A percentile compares a stretch with the other conserved stretches of the same genome.
Evolutionary conservation across 2,329 filamentous ascomycete species (phyloP).

Genomic region (Cordyceps militaris): DNA sequence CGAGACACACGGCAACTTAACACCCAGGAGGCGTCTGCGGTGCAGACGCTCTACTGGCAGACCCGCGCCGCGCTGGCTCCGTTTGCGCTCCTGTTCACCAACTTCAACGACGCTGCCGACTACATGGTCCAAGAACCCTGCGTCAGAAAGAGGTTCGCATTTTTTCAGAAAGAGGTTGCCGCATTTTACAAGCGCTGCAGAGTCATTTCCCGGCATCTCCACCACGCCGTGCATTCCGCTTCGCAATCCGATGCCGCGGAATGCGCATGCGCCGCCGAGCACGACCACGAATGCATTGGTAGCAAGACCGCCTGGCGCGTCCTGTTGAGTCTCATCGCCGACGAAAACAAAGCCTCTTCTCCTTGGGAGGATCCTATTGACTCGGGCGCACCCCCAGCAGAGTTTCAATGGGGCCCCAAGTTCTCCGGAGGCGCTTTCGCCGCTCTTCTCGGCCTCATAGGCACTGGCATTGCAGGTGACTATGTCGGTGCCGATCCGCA

Average conservation of each 20-base stretch:
- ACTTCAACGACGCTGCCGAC: constrained; percentile 1
- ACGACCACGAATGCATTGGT: neutral
- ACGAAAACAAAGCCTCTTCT: neutral
- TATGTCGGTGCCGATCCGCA: neutral
- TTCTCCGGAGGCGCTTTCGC: constrained; percentile 9
- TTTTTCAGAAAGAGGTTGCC: constrained; percentile 2
- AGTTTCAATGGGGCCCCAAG: neutral
- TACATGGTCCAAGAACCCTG: constrained; percentile 4
- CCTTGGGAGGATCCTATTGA: constrained; percentile 3
- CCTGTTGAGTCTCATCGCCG: constrained; percentile 6
- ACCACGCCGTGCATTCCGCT: neutral
- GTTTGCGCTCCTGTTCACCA: constrained; percentile 7
- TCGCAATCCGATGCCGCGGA: neutral
- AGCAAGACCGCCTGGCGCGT: neutral
- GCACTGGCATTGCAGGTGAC: constrained; percentile 1
- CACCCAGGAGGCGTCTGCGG: neutral
- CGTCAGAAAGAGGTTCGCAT: constrained; percentile 2
- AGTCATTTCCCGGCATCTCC: constrained; percentile 3
- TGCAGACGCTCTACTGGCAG: constrained; percentile 1
- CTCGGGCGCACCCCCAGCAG: neutral
- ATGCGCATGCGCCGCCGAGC: neutral
- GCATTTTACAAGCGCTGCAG: constrained; percentile 5
- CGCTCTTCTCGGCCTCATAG: constrained; percentile 3
- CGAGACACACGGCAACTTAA: constrained; percentile 2
- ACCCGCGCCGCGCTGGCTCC: constrained; percentile 7